Evolutionary conservation across 805 yeast species (phyloP).

Genomic region (Candida khao-thaluensis): DNA sequence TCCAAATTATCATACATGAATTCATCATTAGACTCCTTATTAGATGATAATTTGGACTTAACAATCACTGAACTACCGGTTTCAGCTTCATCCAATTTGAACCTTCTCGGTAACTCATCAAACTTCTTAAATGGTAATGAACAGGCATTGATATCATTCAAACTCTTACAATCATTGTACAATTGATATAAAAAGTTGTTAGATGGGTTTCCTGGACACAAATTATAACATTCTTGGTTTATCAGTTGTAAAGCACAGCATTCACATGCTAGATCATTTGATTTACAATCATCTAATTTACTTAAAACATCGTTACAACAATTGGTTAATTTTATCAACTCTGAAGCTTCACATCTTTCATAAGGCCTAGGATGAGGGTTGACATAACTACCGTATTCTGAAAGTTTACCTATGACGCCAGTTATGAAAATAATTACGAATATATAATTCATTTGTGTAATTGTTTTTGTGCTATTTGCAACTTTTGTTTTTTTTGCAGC

Average conservation of each 20-base stretch:
- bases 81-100: neutral
- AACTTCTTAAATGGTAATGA: conserved; percentile 48
- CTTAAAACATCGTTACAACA: conserved; percentile 49
- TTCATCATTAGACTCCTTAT: neutral
- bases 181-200: conserved; percentile 47
- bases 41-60: conserved; percentile 14
- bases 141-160: conserved; percentile 52
- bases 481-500: too few relatives aligned
- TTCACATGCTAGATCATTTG: conserved; percentile 55
- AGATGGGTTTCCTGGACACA: conserved; percentile 50
- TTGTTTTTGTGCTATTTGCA: conserved; percentile 7
- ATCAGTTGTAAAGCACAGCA: conserved; percentile 55
- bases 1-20: neutral
- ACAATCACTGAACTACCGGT: conserved; percentile 12
- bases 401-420: neutral
- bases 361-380: conserved; percentile 47
- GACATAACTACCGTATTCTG: conserved; percentile 34
- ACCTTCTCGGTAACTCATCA: conserved; percentile 6
- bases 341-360: conserved; percentile 43
- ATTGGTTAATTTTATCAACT: conserved; percentile 37
- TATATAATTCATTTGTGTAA: neutral
- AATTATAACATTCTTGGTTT: conserved; percentile 43
- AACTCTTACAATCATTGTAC: conserved; percentile 44
- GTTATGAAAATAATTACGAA: neutral
- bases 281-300: conserved; percentile 49